Evolutionary conservation across 805 yeast genomes (phyloP).

Genomic region (Kluyveromyces starmeri): DNA sequence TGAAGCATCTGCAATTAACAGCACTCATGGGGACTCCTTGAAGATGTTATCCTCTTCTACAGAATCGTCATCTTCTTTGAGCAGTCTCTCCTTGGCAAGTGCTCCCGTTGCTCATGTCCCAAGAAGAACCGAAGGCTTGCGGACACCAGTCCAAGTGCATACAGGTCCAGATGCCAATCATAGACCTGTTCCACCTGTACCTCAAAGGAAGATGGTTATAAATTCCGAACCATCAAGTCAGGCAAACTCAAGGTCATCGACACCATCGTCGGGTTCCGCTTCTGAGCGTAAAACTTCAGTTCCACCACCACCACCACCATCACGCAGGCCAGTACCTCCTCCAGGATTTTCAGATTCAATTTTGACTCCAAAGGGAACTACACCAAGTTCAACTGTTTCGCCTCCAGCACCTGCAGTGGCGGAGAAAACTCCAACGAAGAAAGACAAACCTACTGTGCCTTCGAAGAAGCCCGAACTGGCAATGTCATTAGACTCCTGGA

Average conservation of each 20-base stretch:
- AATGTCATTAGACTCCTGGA: slow-evolving; percentile 39
- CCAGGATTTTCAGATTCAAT: slow-evolving; percentile 31
- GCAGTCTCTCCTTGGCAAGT: slow-evolving; percentile 1
- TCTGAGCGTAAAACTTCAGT: neutral
- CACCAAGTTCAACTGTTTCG: slow-evolving; percentile 12
- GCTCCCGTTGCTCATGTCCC: neutral
- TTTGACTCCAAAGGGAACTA: slow-evolving; percentile 28
- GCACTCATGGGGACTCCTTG: neutral
- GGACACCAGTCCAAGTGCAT: neutral
- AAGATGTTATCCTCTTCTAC: slow-evolving; percentile 6
- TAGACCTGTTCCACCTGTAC: slow-evolving; percentile 1
- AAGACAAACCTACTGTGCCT: slow-evolving; percentile 19
- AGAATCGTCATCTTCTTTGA: slow-evolving; percentile 7
- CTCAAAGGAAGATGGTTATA: neutral
- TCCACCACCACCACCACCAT: slow-evolving; percentile 27
- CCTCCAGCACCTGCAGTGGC: slow-evolving; percentile 10
- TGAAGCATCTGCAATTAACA: neutral
- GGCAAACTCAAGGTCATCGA: neutral
- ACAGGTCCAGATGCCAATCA: neutral
- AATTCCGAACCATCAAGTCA: neutral
- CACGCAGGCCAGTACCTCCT: slow-evolving; percentile 28
- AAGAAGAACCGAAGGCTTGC: neutral
- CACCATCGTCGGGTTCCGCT: neutral
- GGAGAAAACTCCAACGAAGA: neutral
- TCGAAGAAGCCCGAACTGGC: slow-evolving; percentile 21